Percentiles rank a stretch among this genome's conserved stretches.
These are phyloP conservation scores for Cutaneotrichosporon curvatum DNA, from an alignment of 1,284 basidiomycete genomes.

Conservation along the genomic window DNA sequence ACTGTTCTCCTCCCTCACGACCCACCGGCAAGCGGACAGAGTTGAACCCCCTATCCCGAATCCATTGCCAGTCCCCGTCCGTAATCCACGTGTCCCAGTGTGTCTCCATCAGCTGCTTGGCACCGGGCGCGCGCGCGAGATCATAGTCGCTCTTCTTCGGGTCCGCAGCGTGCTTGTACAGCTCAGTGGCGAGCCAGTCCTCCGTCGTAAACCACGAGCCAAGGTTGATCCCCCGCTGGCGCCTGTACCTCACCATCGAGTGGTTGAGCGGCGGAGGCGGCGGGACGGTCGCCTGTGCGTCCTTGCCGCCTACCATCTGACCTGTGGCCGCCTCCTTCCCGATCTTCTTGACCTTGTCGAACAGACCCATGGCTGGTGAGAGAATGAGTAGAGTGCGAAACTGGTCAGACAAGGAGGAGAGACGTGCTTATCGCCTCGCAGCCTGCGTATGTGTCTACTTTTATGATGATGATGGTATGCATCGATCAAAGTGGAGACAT, in stretches of 20 bases:
- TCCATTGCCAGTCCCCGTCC: conserved; percentile 65
- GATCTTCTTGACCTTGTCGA: conserved; percentile 40
- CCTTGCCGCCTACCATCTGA: conserved; percentile 1
- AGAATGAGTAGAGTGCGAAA: not conserved
- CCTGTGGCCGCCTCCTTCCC: conserved; percentile 1
- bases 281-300: conserved; percentile 8
- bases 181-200: conserved; percentile 60
- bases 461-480: no score
- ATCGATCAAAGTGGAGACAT: no score
- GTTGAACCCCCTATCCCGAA: conserved; percentile 67
- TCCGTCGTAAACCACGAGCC: conserved; percentile 68
- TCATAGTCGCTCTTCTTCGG: conserved; percentile 58
- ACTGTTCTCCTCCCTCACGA: not conserved
- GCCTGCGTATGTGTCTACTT: not conserved
- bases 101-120: conserved; percentile 58
- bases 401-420: not conserved
- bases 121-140: conserved; percentile 53
- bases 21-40: conserved; percentile 73
- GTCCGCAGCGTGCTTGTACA: conserved; percentile 38
- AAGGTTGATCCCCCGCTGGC: conserved; percentile 75
- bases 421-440: not conserved
- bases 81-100: conserved; percentile 79
- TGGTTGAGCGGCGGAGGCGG: conserved; percentile 16
- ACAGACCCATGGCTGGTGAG: conserved; percentile 30
- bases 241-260: conserved; percentile 56